These are phyloP conservation scores for Ambrosia trifida DNA, from an alignment of 129 eudicot genomes.

Conservation along the genomic window DNA sequence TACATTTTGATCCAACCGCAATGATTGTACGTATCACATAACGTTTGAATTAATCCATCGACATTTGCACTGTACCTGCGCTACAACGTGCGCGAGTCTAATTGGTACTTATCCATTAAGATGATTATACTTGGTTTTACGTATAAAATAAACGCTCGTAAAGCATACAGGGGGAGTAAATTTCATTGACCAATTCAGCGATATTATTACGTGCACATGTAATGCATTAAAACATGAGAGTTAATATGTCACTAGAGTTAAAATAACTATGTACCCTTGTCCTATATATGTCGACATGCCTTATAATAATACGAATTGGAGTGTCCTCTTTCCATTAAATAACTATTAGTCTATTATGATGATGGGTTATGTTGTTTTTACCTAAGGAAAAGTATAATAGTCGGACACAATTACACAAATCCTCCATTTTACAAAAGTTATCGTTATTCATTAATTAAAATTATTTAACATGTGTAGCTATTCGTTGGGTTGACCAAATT, in stretches of 20 bases:
- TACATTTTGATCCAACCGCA: no score
- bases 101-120: no score
- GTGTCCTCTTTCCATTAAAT: conserved; percentile 25
- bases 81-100: no score
- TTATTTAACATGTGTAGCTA: no score
- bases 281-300: not conserved
- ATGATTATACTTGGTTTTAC: not conserved
- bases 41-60: no score
- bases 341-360: conserved; percentile 8
- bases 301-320: conserved; percentile 22
- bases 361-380: conserved; percentile 15
- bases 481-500: no score
- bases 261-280: conserved; percentile 18
- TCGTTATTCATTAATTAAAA: not conserved
- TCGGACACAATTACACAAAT: not conserved
- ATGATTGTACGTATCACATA: no score
- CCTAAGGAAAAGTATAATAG: conserved; percentile 4
- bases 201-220: conserved; percentile 24
- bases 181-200: conserved; percentile 21
- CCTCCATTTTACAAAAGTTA: not conserved
- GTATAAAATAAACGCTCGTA: not conserved
- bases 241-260: not conserved
- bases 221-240: conserved; percentile 8
- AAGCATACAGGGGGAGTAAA: conserved; percentile 3
- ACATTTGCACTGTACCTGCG: no score